phyloP scores from a whole-genome alignment of 495 filamentous ascomycete genomes.

The Tuber melanosporum region DNA sequence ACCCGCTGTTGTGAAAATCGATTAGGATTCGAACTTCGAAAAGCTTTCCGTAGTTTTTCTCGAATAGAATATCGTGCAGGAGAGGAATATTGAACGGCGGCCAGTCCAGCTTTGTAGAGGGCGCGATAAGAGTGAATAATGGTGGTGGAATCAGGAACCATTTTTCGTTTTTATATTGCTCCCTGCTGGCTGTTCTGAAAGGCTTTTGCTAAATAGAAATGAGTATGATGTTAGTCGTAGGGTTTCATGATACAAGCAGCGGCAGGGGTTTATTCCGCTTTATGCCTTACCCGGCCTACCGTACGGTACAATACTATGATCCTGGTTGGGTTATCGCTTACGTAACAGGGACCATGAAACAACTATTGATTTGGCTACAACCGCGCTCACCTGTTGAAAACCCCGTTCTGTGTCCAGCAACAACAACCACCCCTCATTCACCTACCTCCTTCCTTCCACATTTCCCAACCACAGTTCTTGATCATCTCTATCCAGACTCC shows the following conservation, averaged over 20 bases:
- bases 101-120: conserved; percentile 65
- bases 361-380: not conserved
- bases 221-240: not conserved
- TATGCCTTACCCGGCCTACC: not conserved
- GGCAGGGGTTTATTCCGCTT: not conserved
- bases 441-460: not conserved
- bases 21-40: conserved; percentile 53
- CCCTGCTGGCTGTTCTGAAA: not conserved
- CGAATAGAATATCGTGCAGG: conserved; percentile 65
- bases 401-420: not conserved
- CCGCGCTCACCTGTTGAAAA: not conserved
- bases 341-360: not conserved
- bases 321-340: not conserved
- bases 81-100: conserved; percentile 70
- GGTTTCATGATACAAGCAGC: not conserved
- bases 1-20: conserved; percentile 58
- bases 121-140: conserved; percentile 72
- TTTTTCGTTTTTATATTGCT: not conserved
- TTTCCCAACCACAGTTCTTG: not conserved
- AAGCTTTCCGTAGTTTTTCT: conserved; percentile 60
- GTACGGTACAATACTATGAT: too few species aligned
- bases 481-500: not conserved
- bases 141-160: conserved; percentile 31
- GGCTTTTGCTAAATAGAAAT: not conserved
- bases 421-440: not conserved